Conservation (phyloP, 176 grass and related monocot genomes). For the Echinochloa phyllopogon region DNA sequence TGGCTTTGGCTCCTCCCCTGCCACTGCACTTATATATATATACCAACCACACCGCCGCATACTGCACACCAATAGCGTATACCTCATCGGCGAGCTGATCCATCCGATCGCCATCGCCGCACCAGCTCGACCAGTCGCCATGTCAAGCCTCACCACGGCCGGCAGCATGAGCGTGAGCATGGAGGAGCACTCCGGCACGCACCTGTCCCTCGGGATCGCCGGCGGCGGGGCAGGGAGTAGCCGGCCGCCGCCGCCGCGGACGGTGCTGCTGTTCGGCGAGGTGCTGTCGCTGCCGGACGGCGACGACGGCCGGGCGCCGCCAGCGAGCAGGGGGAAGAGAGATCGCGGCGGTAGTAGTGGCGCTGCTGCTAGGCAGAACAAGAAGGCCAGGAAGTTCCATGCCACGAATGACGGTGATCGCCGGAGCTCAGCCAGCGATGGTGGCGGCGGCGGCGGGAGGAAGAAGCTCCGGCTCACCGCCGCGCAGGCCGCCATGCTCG, state of each 20-base stretch:
- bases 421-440: background rate
- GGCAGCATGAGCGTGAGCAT: background rate
- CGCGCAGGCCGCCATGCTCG: conserved; percentile 50
- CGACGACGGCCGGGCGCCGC: no score
- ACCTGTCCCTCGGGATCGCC: conserved; percentile 40
- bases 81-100: no score
- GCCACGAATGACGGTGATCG: background rate
- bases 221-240: background rate
- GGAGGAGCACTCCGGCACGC: conserved; percentile 36
- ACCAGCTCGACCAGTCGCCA: background rate
- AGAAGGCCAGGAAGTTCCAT: background rate
- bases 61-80: no score
- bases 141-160: conserved; percentile 52
- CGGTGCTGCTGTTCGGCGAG: conserved; percentile 37
- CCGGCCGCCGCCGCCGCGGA: background rate
- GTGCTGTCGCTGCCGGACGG: background rate
- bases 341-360: no score
- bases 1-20: background rate
- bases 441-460: background rate
- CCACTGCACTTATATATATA: conserved; percentile 29
- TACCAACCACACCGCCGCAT: background rate
- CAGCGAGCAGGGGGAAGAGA: background rate
- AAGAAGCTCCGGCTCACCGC: conserved; percentile 67
- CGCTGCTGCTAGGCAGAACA: background rate
- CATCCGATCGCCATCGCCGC: background rate